Base-by-base conservation (phyloP, 257 asterid species). In the Ilex aquifolium region DNA sequence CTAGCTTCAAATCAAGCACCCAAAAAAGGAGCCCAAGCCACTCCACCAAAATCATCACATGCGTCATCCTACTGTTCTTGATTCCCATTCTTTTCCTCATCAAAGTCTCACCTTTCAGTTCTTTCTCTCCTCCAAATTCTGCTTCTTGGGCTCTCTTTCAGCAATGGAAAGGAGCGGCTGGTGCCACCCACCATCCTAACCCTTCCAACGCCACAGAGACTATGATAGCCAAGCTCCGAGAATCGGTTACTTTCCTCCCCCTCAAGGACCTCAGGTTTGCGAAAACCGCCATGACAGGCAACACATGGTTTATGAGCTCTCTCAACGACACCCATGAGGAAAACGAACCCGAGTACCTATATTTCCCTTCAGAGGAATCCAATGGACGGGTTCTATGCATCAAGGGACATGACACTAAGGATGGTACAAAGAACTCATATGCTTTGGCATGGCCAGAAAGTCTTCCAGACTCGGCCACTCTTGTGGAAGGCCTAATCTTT, bases 261-360 rank as follows among this genome's bases (percentile, higher is more conserved):
- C 68, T 77, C 1, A 66, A 62, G 61, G 82, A 72, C 68, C 72
- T 63, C 5, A 69, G 82, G 36, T 69, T 69, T 17, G 31, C 64
- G 21, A 52, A 69, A 48, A 62, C 62, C 11, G 68, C 78, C 31
- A 59, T 53, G 61, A 27, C 62, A 5, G 78, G 82, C 2, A 60
- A 69, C 8, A 69, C 78, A n/a, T 76, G 82, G 78, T 72, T 69
- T 71, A 69, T 76, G 81, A 76, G 76, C 66, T 72, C 81, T 5
- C 29, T 76, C 58, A 65, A 72, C 2, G 76, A 76, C 29, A 65
- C 76, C 5, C 51, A 0, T 10, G 73, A 69, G 55, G 60, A 72
- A 51, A 59, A 73, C 44, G 78, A 77, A 63, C 55, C 82, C 39
- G 63, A 62, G 42, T 58, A 65, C 60, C 8, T 77, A 71, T 65